Conservation (phyloP, 148 eudicot species). For the Camellia japonica region DNA sequence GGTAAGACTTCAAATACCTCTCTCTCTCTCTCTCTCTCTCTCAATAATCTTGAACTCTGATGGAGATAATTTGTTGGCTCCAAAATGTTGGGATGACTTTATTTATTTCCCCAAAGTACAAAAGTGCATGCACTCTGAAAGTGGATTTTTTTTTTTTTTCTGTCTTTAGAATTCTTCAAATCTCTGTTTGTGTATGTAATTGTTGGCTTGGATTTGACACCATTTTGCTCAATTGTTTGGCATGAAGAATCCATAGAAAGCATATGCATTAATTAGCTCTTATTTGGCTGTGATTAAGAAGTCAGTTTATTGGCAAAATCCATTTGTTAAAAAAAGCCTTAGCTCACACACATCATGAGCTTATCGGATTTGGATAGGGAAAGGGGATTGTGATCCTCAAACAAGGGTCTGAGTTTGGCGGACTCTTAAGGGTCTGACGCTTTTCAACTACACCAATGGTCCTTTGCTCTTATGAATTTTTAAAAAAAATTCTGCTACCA, state of each 20-base stretch:
- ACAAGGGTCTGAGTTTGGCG: too few species aligned
- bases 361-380: not conserved
- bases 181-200: not conserved
- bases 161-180: not conserved
- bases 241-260: not conserved
- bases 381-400: too few species aligned
- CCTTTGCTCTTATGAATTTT: too few species aligned
- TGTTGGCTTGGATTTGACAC: not conserved
- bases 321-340: too few species aligned
- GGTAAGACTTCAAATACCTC: slow-evolving; percentile 11
- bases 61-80: not conserved
- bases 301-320: too few species aligned
- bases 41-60: not conserved
- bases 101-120: not conserved
- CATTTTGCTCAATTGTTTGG: not conserved
- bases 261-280: not conserved
- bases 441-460: too few species aligned
- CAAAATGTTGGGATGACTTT: not conserved
- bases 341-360: slow-evolving; percentile 30
- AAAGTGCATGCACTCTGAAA: not conserved
- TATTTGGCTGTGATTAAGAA: too few species aligned
- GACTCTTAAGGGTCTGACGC: too few species aligned
- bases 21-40: slow-evolving; percentile 8
- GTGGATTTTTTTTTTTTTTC: too few species aligned
- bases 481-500: too few species aligned